phyloP scores from a whole-genome alignment of 1,284 basidiomycete species.

The Limonomyces culmigenus region DNA sequence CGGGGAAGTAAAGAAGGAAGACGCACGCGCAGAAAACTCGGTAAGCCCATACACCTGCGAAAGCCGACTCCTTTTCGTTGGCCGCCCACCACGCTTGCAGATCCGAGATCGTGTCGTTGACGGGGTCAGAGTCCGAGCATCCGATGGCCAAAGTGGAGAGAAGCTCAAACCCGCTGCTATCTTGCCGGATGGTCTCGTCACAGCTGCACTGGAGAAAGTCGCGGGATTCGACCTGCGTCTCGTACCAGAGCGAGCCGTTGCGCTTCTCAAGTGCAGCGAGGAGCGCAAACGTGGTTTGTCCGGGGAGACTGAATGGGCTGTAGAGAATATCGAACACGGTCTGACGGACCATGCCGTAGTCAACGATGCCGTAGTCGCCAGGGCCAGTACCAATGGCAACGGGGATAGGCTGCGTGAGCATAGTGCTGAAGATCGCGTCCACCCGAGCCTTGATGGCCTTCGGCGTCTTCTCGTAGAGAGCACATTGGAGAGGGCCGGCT shows the following conservation, averaged over 20 bases:
- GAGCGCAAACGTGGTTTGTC: too few relatives aligned
- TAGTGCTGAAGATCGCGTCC: neutral
- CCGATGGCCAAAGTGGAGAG: neutral
- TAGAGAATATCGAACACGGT: neutral
- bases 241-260: too few relatives aligned
- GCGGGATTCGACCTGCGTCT: neutral
- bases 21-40: too few relatives aligned
- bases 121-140: neutral
- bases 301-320: neutral
- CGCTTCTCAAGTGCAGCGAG: neutral
- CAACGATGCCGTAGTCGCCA: neutral
- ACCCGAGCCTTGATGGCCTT: neutral
- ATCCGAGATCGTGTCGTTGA: neutral
- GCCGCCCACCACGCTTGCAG: neutral
- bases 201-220: too few relatives aligned
- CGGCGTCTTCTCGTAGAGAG: neutral
- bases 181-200: too few relatives aligned
- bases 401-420: neutral
- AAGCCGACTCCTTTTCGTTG: too few relatives aligned
- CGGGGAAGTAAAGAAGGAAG: too few relatives aligned
- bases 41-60: too few relatives aligned
- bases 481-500: neutral
- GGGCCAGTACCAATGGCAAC: neutral
- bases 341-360: neutral
- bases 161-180: too few relatives aligned